Evolutionary conservation across 2,329 filamentous ascomycete genomes (phyloP), one percentile per base, ranked within the genome.

Genomic region (Allantophomopsis lycopodina): DNA sequence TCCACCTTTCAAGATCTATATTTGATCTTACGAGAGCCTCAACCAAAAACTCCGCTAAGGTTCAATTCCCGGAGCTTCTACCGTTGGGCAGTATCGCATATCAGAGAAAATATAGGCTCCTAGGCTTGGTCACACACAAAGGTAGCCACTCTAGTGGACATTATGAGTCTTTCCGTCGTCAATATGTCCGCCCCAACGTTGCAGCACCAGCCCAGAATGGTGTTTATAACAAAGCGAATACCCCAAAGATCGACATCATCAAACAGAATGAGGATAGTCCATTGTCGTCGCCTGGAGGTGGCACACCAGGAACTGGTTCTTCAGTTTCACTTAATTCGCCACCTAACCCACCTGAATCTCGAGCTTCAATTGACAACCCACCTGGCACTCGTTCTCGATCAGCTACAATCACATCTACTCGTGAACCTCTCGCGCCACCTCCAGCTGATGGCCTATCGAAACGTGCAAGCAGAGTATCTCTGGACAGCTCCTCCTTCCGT

Each of bases 121-220:
- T 94, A 0, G 86, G 82, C 11, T 75, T 94, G 30, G 86, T 98
- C 30, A 94, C 85, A 16, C 91, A 98, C 56, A 94, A 94, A 53
- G 91, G 91, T 31, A 93, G 84, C 45, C 91, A 98, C 57, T 81
- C 94, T 54, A 94, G 87, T 51, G 91, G 91, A 1, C 91, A 98
- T 56, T 98, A 98, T 62, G 91, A 98, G 58, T 89, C 87, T 1
- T 96, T 96, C 59, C 74, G 91, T 28, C 75, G 91, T 31, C 91
- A 96, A 59, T 12, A 28, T 28, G 23, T 28, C 7, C 23, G 23
- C 23, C 23, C 23, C 23, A 81, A 84, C 42, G 62, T 85, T 7
- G 76, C 79, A 38, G 65, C 81, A 3, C 88, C 88, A 0, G 80
- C 83, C 44, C 71, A 72, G 5, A 83, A 83, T 31, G 79, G 77